Conservation (phyloP, 2,329 filamentous ascomycete species). For the Parastagonospora nodorum region DNA sequence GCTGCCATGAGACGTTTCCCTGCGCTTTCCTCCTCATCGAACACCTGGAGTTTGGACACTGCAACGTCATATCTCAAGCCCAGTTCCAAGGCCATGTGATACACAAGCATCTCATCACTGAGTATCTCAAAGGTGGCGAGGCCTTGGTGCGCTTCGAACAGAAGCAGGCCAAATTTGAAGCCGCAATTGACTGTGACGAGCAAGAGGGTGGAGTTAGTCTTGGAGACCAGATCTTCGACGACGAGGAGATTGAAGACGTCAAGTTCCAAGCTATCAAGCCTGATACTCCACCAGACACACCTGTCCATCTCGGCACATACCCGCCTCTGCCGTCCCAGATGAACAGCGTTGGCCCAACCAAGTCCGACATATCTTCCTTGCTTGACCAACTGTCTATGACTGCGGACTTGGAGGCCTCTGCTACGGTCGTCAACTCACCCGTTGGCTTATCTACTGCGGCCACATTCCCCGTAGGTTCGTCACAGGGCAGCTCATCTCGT, state of each 20-base stretch:
- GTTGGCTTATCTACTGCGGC: background rate
- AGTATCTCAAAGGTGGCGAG: slow-evolving; percentile 27
- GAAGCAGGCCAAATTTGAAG: slow-evolving; percentile 36
- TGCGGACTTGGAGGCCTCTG: slow-evolving; percentile 11
- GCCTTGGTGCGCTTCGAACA: slow-evolving; percentile 30
- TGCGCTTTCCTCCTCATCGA: slow-evolving; percentile 56
- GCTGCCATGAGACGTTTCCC: slow-evolving; percentile 56
- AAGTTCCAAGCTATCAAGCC: slow-evolving; percentile 33
- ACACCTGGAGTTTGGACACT: slow-evolving; percentile 61
- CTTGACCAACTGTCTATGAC: slow-evolving; percentile 23
- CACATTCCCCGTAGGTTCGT: background rate
- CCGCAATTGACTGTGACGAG: slow-evolving; percentile 33
- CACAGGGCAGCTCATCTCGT: background rate
- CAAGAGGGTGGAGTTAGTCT: slow-evolving; percentile 32
- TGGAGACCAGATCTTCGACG: slow-evolving; percentile 18
- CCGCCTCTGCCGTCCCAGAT: slow-evolving; percentile 26
- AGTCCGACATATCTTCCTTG: slow-evolving; percentile 10
- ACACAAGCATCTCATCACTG: slow-evolving; percentile 55
- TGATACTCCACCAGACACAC: slow-evolving; percentile 8
- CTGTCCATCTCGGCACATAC: slow-evolving; percentile 8
- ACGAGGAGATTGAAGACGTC: slow-evolving; percentile 22
- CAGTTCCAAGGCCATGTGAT: slow-evolving; percentile 56
- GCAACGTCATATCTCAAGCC: slow-evolving; percentile 48
- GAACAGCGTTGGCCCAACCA: background rate
- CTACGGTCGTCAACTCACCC: slow-evolving; percentile 9